Evolutionary conservation across 208 protist genomes (phyloP), one percentile per base, ranked within the genome.

Genomic region (Wallacemonas rigidus): DNA sequence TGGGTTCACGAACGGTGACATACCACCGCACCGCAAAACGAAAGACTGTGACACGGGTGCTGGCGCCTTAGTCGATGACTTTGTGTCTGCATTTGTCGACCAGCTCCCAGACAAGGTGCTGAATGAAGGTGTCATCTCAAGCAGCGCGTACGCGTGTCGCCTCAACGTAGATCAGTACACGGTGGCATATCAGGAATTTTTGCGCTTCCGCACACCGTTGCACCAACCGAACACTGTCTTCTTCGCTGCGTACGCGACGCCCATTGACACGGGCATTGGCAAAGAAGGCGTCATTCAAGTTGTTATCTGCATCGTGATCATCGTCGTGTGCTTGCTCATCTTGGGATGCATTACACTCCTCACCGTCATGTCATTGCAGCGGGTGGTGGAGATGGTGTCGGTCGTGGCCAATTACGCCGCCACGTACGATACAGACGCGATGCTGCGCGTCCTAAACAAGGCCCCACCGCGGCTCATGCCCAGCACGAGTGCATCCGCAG

Each of bases 371-470:
- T 77, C 87, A 58, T 69, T 90, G 74, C 75, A 84, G 71, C 74
- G 57, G 15, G 79, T 82, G 15, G 71, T 90, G 17, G 74, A 83
- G 63, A 67, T 87, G 2, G 82, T 90, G 40, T 90, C 85, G 9
- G 53, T 76, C 54, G 75, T 90, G 35, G 81, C 85, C 45, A 81
- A 76, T 44, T 76, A 90, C 74, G 77, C 81, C 1, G 72, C 82
- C 3, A 83, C 75, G 8, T 90, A 90, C 77, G 79, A 90, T 71
- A 82, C 78, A 9, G 76, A 86, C 26, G 61, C 64, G 41, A 90
- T 90, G 85, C 57, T 79, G 69, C 61, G 44, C 3, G 80, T 80
- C 51, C 75, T 89, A 1, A 71, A 86, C 58, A 56, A 67, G 48
- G 53, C 76, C 8, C 70, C 60, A 39, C 53, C 47, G 1, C 51